A percentile compares a stretch with the other conserved stretches of the same genome.
These are phyloP conservation scores for Exophiala alcalophila DNA, from an alignment of 2,329 filamentous ascomycete genomes.

Conservation along the genomic window DNA sequence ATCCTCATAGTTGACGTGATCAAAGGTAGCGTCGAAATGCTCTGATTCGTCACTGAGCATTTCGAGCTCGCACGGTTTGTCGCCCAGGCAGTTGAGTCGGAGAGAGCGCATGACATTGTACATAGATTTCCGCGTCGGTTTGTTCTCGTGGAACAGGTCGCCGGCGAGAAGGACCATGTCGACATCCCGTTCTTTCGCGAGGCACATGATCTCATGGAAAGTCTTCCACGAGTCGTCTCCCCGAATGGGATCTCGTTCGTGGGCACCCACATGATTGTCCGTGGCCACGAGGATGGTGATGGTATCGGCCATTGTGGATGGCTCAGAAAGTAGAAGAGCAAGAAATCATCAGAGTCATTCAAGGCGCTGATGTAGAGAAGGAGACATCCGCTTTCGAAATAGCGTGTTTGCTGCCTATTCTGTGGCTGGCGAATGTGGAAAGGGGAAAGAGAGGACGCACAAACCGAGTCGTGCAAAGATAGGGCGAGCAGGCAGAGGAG, in stretches of 20 bases:
- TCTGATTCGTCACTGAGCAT: conserved; percentile 90
- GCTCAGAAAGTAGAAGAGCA: conserved; percentile 29
- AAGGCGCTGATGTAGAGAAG: not conserved
- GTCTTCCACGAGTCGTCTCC: conserved; percentile 95
- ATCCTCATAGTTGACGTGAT: conserved; percentile 97
- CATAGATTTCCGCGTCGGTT: conserved; percentile 90
- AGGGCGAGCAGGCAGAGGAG: not conserved
- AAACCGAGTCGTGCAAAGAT: not conserved
- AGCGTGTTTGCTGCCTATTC: conserved; percentile 17
- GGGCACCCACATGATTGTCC: conserved; percentile 96
- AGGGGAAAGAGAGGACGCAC: conserved; percentile 1
- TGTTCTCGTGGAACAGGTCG: conserved; percentile 97
- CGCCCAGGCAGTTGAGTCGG: conserved; percentile 87
- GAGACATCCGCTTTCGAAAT: not conserved
- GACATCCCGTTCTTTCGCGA: conserved; percentile 84
- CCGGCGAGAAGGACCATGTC: conserved; percentile 96
- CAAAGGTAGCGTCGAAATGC: conserved; percentile 84
- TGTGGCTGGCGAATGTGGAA: not conserved
- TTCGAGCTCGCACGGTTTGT: conserved; percentile 92
- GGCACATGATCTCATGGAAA: conserved; percentile 90
- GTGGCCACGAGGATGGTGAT: conserved; percentile 93
- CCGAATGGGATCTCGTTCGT: conserved; percentile 88
- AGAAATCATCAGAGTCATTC: not conserved
- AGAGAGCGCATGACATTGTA: conserved; percentile 96
- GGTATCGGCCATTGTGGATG: conserved; percentile 61